Evolutionary conservation across 257 asterid genomes (phyloP).

Genomic region (Marsdenia floribunda): DNA sequence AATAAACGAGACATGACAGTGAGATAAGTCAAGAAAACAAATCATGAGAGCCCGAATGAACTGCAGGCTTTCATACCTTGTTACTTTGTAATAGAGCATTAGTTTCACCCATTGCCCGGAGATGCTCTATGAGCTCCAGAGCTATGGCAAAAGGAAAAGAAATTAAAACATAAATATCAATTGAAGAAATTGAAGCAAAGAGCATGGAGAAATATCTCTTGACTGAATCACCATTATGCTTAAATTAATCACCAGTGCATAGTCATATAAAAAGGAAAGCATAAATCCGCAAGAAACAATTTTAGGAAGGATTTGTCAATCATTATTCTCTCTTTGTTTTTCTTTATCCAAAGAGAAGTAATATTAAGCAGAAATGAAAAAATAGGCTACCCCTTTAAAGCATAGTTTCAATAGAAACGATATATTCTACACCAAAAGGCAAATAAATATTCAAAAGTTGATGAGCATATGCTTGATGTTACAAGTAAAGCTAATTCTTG

Average conservation of each 20-base stretch:
- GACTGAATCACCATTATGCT: neutral
- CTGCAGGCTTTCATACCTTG: conserved; percentile 37
- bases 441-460: neutral
- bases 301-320: neutral
- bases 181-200: neutral
- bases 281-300: neutral
- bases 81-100: conserved; percentile 78
- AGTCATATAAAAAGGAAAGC: neutral
- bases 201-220: neutral
- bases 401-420: neutral
- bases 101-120: conserved; percentile 95
- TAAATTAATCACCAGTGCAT: too few species aligned
- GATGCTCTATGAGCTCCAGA: conserved; percentile 93
- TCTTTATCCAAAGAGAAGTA: neutral
- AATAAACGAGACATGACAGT: neutral
- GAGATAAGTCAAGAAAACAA: neutral
- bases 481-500: neutral
- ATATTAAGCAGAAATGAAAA: neutral
- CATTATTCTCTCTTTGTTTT: neutral
- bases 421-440: neutral
- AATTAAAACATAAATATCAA: neutral
- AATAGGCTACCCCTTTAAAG: neutral
- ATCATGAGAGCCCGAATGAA: conserved; percentile 3
- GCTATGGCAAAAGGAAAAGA: conserved; percentile 41
- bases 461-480: neutral